Evolutionary conservation across 1,139 yeast species (phyloP).

Genomic region (Suhomyces chickasaworum): DNA sequence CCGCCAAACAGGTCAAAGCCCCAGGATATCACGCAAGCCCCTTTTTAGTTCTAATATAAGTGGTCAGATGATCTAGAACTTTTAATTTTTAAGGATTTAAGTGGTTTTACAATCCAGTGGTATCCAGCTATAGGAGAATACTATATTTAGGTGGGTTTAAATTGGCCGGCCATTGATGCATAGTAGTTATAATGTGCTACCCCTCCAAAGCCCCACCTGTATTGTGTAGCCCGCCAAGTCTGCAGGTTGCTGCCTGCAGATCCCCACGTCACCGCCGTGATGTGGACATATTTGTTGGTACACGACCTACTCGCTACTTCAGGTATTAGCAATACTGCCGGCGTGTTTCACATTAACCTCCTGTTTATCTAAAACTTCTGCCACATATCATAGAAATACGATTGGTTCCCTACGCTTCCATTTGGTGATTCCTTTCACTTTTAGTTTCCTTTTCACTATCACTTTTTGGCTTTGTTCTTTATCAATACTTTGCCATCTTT

Average conservation of each 20-base stretch:
- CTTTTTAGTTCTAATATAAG: neutral
- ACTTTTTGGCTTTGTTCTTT: neutral
- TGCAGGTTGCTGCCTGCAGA: neutral
- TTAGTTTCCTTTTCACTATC: too few relatives aligned
- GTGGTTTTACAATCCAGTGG: too few relatives aligned
- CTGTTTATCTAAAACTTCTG: neutral
- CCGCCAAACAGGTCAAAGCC: neutral
- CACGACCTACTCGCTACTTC: neutral
- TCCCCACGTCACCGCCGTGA: constrained; percentile 1
- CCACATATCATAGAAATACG: neutral
- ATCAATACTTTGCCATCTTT: neutral
- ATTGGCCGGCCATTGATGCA: too few relatives aligned
- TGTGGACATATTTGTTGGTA: neutral
- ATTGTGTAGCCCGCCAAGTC: neutral
- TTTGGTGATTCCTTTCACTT: neutral
- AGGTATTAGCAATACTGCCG: neutral
- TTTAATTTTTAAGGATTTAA: too few relatives aligned
- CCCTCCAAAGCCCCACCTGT: neutral
- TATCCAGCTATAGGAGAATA: too few relatives aligned
- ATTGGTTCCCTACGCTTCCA: neutral
- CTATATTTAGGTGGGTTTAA: too few relatives aligned
- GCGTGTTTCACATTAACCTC: neutral
- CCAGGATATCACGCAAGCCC: neutral
- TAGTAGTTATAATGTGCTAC: neutral
- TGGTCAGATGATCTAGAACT: neutral